These are phyloP conservation scores for Pisolithus albus DNA, from an alignment of 768 basidiomycete species.

Conservation along the genomic window DNA sequence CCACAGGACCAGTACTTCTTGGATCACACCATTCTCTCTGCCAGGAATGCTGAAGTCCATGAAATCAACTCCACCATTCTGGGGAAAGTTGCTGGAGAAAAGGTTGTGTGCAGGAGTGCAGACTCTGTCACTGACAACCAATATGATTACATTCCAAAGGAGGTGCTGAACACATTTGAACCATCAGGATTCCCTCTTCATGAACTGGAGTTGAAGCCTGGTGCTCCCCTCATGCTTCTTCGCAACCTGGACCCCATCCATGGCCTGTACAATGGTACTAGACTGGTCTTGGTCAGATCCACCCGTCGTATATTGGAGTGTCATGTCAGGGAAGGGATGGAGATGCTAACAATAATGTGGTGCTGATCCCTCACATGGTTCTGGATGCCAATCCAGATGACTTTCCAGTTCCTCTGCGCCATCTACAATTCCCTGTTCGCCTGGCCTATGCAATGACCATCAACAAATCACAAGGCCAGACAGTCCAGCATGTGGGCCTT, in stretches of 20 bases:
- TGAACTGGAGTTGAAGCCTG: constrained; percentile 27
- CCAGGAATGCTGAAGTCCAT: constrained; percentile 26
- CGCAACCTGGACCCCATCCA: constrained; percentile 33
- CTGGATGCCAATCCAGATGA: too few species aligned
- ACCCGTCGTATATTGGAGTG: too few species aligned
- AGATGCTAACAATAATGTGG: too few species aligned
- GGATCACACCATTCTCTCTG: constrained; percentile 26
- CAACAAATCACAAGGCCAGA: too few species aligned
- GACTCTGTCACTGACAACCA: constrained; percentile 21
- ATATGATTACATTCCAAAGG: constrained; percentile 26
- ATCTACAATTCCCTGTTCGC: too few species aligned
- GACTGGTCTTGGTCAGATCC: constrained; percentile 1
- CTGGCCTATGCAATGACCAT: too few species aligned
- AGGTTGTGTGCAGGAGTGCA: constrained; percentile 19
- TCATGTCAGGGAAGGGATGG: too few species aligned
- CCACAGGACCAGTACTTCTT: constrained; percentile 22
- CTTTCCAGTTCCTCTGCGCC: too few species aligned
- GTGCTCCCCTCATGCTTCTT: constrained; percentile 37
- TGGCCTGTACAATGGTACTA: constrained; percentile 37
- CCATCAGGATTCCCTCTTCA: constrained; percentile 34
- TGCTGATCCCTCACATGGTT: too few species aligned
- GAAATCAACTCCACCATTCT: constrained; percentile 28
- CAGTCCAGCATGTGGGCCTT: too few species aligned
- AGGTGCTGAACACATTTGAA: constrained; percentile 35
- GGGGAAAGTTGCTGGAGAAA: constrained; percentile 18